Base-by-base conservation (phyloP, 2,329 filamentous ascomycete species). In the Hymenoscyphus infarciens region DNA sequence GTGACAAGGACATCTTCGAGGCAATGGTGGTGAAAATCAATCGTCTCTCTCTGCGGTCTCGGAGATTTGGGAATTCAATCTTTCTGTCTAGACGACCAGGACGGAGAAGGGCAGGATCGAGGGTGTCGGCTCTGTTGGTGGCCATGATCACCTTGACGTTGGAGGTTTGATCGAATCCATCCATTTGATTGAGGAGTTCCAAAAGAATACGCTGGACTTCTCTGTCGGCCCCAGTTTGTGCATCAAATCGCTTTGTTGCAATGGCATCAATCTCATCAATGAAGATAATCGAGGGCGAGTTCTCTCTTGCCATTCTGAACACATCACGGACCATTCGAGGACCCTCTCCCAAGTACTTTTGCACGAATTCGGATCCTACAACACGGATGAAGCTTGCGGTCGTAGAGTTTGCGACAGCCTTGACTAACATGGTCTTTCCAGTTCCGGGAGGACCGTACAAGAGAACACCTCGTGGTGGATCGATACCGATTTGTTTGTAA, bases 71-170 rank as follows among this genome's bases (percentile, higher is more conserved):
- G 78, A 99, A 99, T 78, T 99, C 95, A 69, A 99, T 99, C 84
- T 99, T 99, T 75, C 95, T 86, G 78, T 99, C 95, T 63, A 99
- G 83, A 81, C 95, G 92, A 69, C 95, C 95, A 35, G 95, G 95
- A 72, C 95, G 92, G 65, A 99, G 86, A 66, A 99, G 84, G 52
- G 95, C 95, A 16, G 95, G 95, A 75, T 99, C 95, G 68, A 99
- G 84, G 6, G 95, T 99, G 77, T 98, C 95, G 69, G 95, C 94
- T 76, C 95, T 90, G 82, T 99, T 99, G 70, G 95, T 99, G 69
- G 95, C 95, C 95, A 99, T 99, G 80, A 99, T 99, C 76, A 99
- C 95, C 82, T 99, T 99, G 79, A 99, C 95, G 78, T 99, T 99
- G 76, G 92, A 91, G 0, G 92, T 97, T 79, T 99, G 95, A 77